Base-by-base conservation (phyloP, 1,139 yeast genomes). In the Candida freyschussii region DNA sequence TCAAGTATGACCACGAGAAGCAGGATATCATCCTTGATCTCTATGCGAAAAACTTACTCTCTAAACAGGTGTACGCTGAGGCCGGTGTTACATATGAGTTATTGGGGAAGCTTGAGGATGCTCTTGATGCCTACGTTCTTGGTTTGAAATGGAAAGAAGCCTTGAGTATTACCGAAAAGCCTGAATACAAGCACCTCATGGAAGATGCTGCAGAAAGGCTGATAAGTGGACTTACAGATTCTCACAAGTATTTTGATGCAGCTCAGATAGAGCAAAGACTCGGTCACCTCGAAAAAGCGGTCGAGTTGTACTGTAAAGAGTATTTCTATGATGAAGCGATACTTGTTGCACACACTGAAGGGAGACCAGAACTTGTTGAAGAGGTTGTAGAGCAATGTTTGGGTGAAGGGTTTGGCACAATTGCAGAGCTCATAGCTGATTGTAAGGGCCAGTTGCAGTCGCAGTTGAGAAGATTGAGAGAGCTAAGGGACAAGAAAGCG, bases 101-200 rank as follows among this genome's bases (percentile, higher is more conserved):
- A 52, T 66, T 91, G 37, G 71, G 70, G 2, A 63, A 74, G 24
- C 62, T 47, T 33, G 68, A 64, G 13, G 65, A 67, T 33, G 95
- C 98, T 0, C 58, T 86, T 48, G 81, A 78, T 33, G 69, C 80
- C 32, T 87, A 81, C 52, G 65, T 77, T 15, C 56, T 65, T 29
- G 89, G 81, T 11, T 82, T 79, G 47, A 75, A 71, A 44, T 93
- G 98, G 98, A 72, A 71, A 45, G 94, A 85, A 51, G 95, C 96
- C 0, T 55, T 91, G 31, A 51, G 87, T 0, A 62, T 85, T 32
- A 73, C 77, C 2, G 62, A 66, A 26, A 54, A 53, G 19, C 50
- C 65, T 4, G 65, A 60, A 21, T 62, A 62, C 32, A 57, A 64
- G 4, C 63, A 62, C 2, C 49, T 56, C 10, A 53, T 56, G 8